These are phyloP conservation scores for Metschnikowia vanudenii DNA, from an alignment of 805 yeast species.

Conservation along the genomic window DNA sequence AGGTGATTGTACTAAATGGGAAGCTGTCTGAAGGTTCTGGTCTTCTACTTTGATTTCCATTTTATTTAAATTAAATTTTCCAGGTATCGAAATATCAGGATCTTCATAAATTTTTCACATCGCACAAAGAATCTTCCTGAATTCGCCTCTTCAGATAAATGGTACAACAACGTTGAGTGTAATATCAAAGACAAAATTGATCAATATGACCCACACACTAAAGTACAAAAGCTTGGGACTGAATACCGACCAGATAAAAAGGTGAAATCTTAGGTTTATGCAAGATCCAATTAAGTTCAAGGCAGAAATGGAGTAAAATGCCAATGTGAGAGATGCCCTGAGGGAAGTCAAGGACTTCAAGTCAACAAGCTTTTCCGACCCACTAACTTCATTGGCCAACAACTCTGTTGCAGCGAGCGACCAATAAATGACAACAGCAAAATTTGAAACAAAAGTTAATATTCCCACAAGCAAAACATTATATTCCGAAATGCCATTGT, in stretches of 20 bases:
- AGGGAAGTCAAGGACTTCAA: neutral
- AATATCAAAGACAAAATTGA: conserved; percentile 24
- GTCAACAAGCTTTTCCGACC: conserved; percentile 8
- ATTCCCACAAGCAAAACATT: conserved; percentile 70
- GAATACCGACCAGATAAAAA: conserved; percentile 97
- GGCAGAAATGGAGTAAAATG: conserved; percentile 62
- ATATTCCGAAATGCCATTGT: conserved; percentile 79
- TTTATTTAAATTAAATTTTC: no score
- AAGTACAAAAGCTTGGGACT: conserved; percentile 87
- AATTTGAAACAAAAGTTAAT: conserved; percentile 79
- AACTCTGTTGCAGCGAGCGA: conserved; percentile 45
- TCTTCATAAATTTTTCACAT: no score
- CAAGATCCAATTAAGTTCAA: conserved; percentile 67
- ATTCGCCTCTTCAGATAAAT: neutral
- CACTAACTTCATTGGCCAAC: conserved; percentile 11
- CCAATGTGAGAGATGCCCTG: conserved; percentile 34
- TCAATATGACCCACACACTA: conserved; percentile 66
- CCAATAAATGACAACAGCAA: conserved; percentile 86
- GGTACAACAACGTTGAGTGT: neutral
- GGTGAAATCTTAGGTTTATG: conserved; percentile 69
- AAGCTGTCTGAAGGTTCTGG: no score
- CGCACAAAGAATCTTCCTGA: neutral
- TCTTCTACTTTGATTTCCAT: no score
- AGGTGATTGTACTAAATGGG: no score
- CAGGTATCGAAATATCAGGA: no score